Percentiles rank a stretch among this genome's conserved stretches.
These are phyloP conservation scores for Sugiyamaella sp. DNA, from an alignment of 1,139 yeast genomes.

Conservation along the genomic window DNA sequence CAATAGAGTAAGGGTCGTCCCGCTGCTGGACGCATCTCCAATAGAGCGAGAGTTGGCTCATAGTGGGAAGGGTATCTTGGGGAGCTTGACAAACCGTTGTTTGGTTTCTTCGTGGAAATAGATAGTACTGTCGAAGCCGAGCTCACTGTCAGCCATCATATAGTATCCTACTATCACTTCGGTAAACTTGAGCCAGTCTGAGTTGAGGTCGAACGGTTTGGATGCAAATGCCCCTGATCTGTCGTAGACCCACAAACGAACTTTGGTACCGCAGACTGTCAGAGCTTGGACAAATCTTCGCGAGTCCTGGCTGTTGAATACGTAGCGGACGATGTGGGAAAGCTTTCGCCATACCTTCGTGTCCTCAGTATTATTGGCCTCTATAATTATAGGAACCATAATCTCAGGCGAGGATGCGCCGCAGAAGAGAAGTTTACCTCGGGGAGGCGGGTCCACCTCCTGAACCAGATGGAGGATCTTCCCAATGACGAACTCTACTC, in stretches of 20 bases:
- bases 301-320: constrained; percentile 18
- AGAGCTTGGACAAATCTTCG: constrained; percentile 20
- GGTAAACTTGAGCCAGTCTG: constrained; percentile 14
- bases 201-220: constrained; percentile 16
- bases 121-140: constrained; percentile 20
- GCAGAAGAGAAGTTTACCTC: constrained; percentile 5
- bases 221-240: constrained; percentile 21
- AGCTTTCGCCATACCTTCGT: constrained; percentile 15
- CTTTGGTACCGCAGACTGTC: constrained; percentile 14
- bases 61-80: constrained; percentile 1
- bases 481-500: constrained; percentile 13
- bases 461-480: constrained; percentile 11
- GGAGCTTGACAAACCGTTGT: constrained; percentile 6
- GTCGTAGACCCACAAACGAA: constrained; percentile 20
- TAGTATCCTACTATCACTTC: constrained; percentile 18
- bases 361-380: constrained; percentile 5
- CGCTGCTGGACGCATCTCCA: too few species aligned
- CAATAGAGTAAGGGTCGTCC: too few species aligned
- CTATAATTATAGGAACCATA: constrained; percentile 19
- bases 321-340: constrained; percentile 19
- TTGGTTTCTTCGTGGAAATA: constrained; percentile 7
- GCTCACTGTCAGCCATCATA: constrained; percentile 17
- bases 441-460: constrained; percentile 11
- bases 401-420: constrained; percentile 14
- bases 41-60: background rate